phyloP scores from a whole-genome alignment of 305 asterid genomes.

The Solanum hybrid region DNA sequence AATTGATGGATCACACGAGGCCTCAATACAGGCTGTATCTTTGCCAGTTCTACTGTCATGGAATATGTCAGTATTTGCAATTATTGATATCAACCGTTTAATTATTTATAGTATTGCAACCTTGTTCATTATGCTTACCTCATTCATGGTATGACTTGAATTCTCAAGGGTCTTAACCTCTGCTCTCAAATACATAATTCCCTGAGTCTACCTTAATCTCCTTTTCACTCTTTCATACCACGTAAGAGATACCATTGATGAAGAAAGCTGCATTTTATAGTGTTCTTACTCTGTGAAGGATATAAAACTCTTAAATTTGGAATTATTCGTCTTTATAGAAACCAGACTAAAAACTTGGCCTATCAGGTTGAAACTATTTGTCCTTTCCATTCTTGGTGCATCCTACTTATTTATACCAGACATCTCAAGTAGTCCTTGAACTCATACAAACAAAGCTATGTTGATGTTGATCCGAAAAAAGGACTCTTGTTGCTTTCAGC shows the following conservation, averaged over 20 bases:
- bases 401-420: neutral
- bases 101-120: neutral
- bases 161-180: neutral
- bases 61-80: constrained; percentile 39
- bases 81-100: neutral
- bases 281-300: neutral
- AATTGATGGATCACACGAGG: constrained; percentile 69
- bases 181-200: neutral
- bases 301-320: neutral
- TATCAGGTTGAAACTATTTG: neutral
- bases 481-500: neutral
- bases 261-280: neutral
- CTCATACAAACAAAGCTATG: neutral
- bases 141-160: neutral
- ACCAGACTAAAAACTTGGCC: neutral
- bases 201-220: neutral
- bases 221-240: neutral
- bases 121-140: neutral
- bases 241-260: neutral
- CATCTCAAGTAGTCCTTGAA: neutral
- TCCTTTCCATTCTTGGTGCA: neutral
- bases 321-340: neutral
- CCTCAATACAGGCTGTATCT: constrained; percentile 74
- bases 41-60: constrained; percentile 80
- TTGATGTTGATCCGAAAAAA: neutral